These are phyloP conservation scores for Xerocomus amazonicus DNA, from an alignment of 1,284 basidiomycete species.

Conservation along the genomic window DNA sequence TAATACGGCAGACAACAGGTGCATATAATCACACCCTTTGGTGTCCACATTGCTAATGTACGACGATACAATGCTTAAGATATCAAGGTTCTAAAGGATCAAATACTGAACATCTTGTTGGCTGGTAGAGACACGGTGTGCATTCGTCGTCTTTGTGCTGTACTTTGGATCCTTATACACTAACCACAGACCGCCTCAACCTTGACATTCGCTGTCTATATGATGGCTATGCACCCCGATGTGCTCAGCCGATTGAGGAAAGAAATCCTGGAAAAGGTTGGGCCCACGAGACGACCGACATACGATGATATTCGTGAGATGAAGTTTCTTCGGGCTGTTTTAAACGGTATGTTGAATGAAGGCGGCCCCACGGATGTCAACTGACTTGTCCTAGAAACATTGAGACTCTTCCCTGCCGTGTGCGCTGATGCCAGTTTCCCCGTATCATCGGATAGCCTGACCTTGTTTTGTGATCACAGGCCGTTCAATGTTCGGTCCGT, in stretches of 20 bases:
- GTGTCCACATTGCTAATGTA: constrained; percentile 36
- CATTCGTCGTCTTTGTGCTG: neutral
- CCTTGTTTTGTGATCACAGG: constrained; percentile 26
- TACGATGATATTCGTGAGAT: constrained; percentile 55
- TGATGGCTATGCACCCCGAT: constrained; percentile 49
- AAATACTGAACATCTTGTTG: constrained; percentile 41
- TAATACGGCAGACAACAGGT: constrained; percentile 50
- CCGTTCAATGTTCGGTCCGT: constrained; percentile 45
- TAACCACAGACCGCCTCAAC: constrained; percentile 45
- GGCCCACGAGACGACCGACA: constrained; percentile 42
- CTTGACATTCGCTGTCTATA: constrained; percentile 51
- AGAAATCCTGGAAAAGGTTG: constrained; percentile 52
- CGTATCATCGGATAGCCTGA: neutral
- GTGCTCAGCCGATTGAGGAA: constrained; percentile 46
- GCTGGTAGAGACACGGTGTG: constrained; percentile 45
- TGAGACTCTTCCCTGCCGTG: constrained; percentile 61
- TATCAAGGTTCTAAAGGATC: constrained; percentile 35
- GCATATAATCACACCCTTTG: constrained; percentile 3
- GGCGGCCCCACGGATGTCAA: neutral
- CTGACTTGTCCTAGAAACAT: constrained; percentile 41
- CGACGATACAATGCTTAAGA: constrained; percentile 31
- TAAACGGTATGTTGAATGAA: constrained; percentile 46
- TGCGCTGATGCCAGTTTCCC: constrained; percentile 29
- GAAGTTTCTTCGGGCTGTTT: constrained; percentile 56
- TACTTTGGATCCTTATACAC: constrained; percentile 16